Conservation (phyloP, 768 basidiomycete species). For the Rhodosporidiobolus odoratus region DNA sequence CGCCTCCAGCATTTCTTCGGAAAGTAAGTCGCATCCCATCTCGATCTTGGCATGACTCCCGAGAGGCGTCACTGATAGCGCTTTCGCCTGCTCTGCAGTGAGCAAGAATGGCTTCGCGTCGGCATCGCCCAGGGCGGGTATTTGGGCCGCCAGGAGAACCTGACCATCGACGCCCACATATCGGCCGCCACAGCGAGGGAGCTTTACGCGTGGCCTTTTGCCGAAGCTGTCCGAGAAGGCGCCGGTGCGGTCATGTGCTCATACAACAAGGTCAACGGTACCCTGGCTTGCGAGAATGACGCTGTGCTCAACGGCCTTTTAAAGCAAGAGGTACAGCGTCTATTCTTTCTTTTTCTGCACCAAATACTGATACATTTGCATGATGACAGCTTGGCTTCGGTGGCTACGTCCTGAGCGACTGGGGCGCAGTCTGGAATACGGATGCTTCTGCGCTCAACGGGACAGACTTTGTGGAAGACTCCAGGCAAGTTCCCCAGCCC, state of each 20-base stretch:
- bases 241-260: slow-evolving; percentile 35
- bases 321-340: slow-evolving; percentile 54
- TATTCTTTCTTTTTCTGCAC: too few species aligned
- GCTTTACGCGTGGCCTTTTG: slow-evolving; percentile 28
- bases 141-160: slow-evolving; percentile 42
- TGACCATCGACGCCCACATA: slow-evolving; percentile 45
- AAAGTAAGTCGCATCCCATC: too few species aligned
- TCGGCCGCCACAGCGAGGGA: slow-evolving; percentile 42
- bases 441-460: slow-evolving; percentile 3
- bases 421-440: background rate
- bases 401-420: slow-evolving; percentile 8
- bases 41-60: too few species aligned
- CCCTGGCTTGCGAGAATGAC: slow-evolving; percentile 64
- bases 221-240: slow-evolving; percentile 6
- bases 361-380: background rate
- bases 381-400: too few species aligned
- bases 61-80: too few species aligned
- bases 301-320: slow-evolving; percentile 67
- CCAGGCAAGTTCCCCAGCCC: too few species aligned
- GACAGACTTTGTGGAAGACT: background rate
- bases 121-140: slow-evolving; percentile 25
- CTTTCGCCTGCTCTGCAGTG: too few species aligned
- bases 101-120: slow-evolving; percentile 43
- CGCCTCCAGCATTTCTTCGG: too few species aligned
- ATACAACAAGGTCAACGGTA: slow-evolving; percentile 45